Conservation (phyloP, 2,329 filamentous ascomycete genomes). For the Penicillium glabrum region DNA sequence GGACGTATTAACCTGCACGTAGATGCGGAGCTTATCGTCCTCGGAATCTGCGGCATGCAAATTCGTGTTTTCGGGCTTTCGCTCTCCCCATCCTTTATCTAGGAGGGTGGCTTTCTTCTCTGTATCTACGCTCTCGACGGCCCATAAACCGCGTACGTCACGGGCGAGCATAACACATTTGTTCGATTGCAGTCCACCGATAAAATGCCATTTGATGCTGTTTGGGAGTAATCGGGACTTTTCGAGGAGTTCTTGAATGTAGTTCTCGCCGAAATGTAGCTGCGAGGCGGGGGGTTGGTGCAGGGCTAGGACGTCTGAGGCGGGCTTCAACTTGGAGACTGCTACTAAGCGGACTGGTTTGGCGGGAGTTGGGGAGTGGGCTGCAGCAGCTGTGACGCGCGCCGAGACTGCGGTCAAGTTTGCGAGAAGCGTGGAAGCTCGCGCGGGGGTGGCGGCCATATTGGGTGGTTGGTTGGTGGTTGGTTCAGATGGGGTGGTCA, state of each 20-base stretch:
- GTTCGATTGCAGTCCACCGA: constrained; percentile 88
- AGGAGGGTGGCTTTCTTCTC: constrained; percentile 83
- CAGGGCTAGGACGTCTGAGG: constrained; percentile 83
- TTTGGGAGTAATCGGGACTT: constrained; percentile 78
- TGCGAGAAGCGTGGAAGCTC: constrained; percentile 62
- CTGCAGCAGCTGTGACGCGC: constrained; percentile 55
- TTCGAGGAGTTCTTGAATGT: constrained; percentile 82
- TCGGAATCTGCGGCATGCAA: constrained; percentile 21
- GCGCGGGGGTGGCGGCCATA: constrained; percentile 59
- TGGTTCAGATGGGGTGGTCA: constrained; percentile 11
- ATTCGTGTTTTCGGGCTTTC: constrained; percentile 36
- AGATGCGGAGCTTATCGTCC: constrained; percentile 61
- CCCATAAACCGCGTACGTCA: constrained; percentile 84
- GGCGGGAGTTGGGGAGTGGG: constrained; percentile 16
- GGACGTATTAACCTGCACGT: constrained; percentile 94
- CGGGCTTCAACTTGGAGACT: constrained; percentile 94
- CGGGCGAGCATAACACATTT: constrained; percentile 85
- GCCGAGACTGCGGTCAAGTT: constrained; percentile 63
- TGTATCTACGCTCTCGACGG: constrained; percentile 86
- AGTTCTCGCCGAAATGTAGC: constrained; percentile 93
- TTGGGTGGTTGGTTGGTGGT: constrained; percentile 10
- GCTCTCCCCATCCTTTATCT: constrained; percentile 69
- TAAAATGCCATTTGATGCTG: constrained; percentile 89
- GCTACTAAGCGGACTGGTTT: constrained; percentile 70
- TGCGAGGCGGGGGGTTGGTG: constrained; percentile 63